phyloP scores from a whole-genome alignment of 73 alveolate genomes.

The Paramecium sexaurelia region DNA sequence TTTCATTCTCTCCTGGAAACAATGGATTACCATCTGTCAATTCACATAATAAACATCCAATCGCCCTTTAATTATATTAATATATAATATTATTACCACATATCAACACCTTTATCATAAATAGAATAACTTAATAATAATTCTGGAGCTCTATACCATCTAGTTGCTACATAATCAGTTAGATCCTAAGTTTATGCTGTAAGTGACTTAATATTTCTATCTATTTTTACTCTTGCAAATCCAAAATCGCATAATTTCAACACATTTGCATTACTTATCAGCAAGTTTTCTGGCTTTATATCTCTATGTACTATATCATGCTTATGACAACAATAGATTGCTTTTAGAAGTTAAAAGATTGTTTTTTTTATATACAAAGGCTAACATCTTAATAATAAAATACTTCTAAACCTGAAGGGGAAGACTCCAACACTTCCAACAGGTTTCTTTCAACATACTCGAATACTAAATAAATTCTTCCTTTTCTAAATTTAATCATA shows the following conservation, averaged over 20 bases:
- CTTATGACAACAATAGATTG: slow-evolving; percentile 67
- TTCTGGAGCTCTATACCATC: slow-evolving; percentile 65
- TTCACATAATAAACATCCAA: slow-evolving; percentile 95
- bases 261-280: slow-evolving; percentile 36
- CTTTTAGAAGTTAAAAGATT: slow-evolving; percentile 59
- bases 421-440: slow-evolving; percentile 89
- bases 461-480: slow-evolving; percentile 77
- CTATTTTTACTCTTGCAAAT: slow-evolving; percentile 63
- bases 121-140: slow-evolving; percentile 30
- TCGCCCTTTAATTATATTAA: neutral
- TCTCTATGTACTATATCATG: slow-evolving; percentile 71
- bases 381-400: neutral
- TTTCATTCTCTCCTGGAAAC: slow-evolving; percentile 95
- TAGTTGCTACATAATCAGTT: slow-evolving; percentile 73
- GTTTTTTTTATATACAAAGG: slow-evolving; percentile 23
- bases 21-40: slow-evolving; percentile 94
- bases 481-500: neutral
- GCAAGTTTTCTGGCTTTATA: slow-evolving; percentile 60
- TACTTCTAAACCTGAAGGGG: slow-evolving; percentile 93
- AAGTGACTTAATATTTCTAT: neutral
- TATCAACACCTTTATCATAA: slow-evolving; percentile 56
- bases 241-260: slow-evolving; percentile 73
- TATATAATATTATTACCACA: neutral
- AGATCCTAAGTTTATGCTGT: slow-evolving; percentile 47
- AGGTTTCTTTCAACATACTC: slow-evolving; percentile 95